Percentiles rank a stretch among this genome's conserved stretches.
phyloP scores from a whole-genome alignment of 148 eudicot species.

The Drosera capensis region DNA sequence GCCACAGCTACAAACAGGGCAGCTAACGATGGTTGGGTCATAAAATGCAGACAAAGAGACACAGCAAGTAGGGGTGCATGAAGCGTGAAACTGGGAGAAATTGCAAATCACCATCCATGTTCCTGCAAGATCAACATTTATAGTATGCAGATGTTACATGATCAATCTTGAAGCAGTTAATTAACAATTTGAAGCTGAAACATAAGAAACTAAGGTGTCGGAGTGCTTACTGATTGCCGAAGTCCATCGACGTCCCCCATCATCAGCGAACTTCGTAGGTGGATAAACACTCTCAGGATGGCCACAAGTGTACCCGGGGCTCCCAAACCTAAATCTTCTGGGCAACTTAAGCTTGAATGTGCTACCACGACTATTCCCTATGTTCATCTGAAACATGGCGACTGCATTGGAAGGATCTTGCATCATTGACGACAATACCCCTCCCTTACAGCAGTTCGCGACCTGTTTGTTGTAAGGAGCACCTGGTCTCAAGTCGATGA shows the following conservation, averaged over 20 bases:
- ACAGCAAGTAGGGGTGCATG: constrained; percentile 60
- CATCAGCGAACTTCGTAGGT: constrained; percentile 41
- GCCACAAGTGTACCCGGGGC: constrained; percentile 67
- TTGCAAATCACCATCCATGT: constrained; percentile 52
- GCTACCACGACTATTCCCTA: constrained; percentile 13
- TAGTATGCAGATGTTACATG: not conserved
- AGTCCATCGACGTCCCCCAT: constrained; percentile 55
- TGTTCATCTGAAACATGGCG: constrained; percentile 44
- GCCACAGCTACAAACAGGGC: constrained; percentile 59
- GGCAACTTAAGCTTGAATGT: constrained; percentile 12
- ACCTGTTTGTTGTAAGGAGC: constrained; percentile 35
- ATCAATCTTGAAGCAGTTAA: not conserved
- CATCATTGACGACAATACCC: constrained; percentile 39
- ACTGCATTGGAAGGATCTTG: constrained; percentile 29
- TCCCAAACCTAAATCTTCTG: constrained; percentile 29
- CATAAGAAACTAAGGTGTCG: not conserved
- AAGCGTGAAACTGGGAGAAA: constrained; percentile 60
- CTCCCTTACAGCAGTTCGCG: constrained; percentile 62
- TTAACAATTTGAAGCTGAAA: not conserved
- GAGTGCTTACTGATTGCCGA: constrained; percentile 52
- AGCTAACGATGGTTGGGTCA: constrained; percentile 33
- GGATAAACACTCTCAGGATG: constrained; percentile 21
- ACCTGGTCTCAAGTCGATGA: constrained; percentile 55
- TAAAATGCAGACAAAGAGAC: constrained; percentile 87
- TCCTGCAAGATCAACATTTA: too few relatives aligned